phyloP scores from a whole-genome alignment of 495 filamentous ascomycete species.

The Aspergillus haitiensis region DNA sequence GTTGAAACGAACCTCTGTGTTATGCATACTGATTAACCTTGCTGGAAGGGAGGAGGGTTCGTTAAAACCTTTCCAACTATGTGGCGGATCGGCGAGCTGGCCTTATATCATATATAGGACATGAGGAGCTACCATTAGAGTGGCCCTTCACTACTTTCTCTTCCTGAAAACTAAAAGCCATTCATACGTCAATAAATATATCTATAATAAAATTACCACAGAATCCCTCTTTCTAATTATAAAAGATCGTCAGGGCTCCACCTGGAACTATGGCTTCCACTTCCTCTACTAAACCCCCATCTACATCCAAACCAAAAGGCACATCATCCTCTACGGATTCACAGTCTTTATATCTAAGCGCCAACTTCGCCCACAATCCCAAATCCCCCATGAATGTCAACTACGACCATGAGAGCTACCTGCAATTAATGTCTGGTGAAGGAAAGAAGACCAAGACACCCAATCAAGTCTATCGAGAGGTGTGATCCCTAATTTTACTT shows the following conservation, averaged over 20 bases:
- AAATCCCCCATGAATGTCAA: slow-evolving; percentile 24
- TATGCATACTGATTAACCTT: slow-evolving; percentile 2
- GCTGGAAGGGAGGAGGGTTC: background rate
- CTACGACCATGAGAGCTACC: slow-evolving; percentile 37
- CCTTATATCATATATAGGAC: background rate
- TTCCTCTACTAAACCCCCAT: slow-evolving; percentile 4
- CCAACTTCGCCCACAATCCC: slow-evolving; percentile 26
- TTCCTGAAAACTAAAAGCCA: background rate
- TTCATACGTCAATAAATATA: background rate
- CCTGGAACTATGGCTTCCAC: background rate
- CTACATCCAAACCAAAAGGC: slow-evolving; percentile 1
- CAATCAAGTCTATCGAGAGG: slow-evolving; percentile 35
- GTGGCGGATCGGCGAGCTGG: background rate
- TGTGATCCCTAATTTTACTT: slow-evolving; percentile 13
- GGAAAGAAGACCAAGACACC: slow-evolving; percentile 27
- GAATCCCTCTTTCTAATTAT: too few species aligned
- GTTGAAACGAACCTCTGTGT: background rate
- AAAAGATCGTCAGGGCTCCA: too few species aligned
- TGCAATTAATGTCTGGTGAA: slow-evolving; percentile 29
- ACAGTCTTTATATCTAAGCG: slow-evolving; percentile 20
- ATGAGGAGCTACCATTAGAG: slow-evolving; percentile 3
- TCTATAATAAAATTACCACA: too few species aligned
- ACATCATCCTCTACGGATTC: background rate
- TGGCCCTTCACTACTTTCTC: background rate
- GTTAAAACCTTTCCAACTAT: background rate